Conservation (phyloP, 2,329 filamentous ascomycete species). For the Phaeoacremonium minimum region DNA sequence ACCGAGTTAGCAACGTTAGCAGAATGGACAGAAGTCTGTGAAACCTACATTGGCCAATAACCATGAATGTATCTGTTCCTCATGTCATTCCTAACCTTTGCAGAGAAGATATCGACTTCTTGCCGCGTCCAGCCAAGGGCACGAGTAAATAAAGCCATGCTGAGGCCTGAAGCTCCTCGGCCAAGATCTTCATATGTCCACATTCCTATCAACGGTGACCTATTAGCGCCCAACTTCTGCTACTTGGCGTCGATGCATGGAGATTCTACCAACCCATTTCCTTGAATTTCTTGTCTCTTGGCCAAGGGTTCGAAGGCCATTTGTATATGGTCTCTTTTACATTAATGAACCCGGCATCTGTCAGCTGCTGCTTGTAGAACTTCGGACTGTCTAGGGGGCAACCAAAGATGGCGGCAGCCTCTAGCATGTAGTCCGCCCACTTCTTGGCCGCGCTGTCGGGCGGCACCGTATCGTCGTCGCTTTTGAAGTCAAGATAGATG, state of each 20-base stretch:
- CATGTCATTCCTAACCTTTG: not conserved
- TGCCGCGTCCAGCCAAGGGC: not conserved
- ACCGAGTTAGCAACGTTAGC: too few species aligned
- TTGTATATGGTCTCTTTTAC: slow-evolving; percentile 22
- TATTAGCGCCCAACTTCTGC: too few species aligned
- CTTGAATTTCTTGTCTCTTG: slow-evolving; percentile 17
- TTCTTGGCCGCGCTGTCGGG: slow-evolving; percentile 16
- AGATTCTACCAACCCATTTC: slow-evolving; percentile 20
- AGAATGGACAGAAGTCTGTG: too few species aligned
- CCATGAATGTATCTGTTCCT: not conserved
- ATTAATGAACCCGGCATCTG: slow-evolving; percentile 27
- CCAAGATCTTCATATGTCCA: too few species aligned
- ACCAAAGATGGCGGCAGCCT: slow-evolving; percentile 11
- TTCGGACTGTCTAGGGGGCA: slow-evolving; percentile 11
- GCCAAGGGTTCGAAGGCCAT: slow-evolving; percentile 33
- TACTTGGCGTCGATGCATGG: too few species aligned
- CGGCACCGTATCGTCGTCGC: slow-evolving; percentile 25
- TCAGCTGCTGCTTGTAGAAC: slow-evolving; percentile 16
- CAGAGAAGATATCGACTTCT: not conserved
- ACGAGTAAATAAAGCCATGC: not conserved
- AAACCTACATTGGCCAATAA: too few species aligned
- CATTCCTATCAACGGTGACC: too few species aligned
- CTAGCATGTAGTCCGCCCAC: slow-evolving; percentile 11
- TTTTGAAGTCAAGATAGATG: slow-evolving; percentile 17
- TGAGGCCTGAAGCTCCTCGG: not conserved